Conservation (phyloP, 2,329 filamentous ascomycete genomes). For the Escovopsis sp. region DNA sequence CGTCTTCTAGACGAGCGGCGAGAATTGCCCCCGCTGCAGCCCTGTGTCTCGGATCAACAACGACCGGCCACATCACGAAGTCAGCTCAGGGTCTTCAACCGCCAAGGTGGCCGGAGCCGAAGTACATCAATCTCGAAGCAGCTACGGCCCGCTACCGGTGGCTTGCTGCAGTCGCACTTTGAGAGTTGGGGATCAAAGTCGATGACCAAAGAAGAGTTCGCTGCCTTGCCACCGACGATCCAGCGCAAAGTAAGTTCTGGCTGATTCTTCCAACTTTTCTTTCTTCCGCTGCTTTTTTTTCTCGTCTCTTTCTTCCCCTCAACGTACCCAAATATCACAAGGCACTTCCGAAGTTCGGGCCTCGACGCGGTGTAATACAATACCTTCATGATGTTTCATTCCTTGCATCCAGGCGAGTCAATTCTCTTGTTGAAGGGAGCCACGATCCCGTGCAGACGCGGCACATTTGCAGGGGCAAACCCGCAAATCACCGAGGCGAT, state of each 20-base stretch:
- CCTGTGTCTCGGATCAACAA: constrained; percentile 7
- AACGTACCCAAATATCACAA: no score
- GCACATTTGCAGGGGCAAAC: no score
- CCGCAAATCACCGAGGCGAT: neutral
- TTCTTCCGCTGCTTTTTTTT: constrained; percentile 4
- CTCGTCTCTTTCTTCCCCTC: neutral
- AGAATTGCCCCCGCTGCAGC: constrained; percentile 4
- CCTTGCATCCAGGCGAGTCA: constrained; percentile 1
- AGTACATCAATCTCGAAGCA: constrained; percentile 4
- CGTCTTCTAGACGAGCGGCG: constrained; percentile 9
- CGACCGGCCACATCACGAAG: constrained; percentile 17
- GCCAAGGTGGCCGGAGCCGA: constrained; percentile 2
- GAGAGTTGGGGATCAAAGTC: constrained; percentile 13
- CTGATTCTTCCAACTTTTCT: constrained; percentile 5
- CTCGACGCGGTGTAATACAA: no score
- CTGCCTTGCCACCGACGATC: constrained; percentile 38
- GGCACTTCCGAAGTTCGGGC: no score
- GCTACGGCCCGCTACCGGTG: constrained; percentile 13
- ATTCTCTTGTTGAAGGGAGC: no score
- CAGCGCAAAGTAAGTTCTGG: constrained; percentile 37
- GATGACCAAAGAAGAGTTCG: constrained; percentile 29
- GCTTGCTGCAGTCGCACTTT: constrained; percentile 4
- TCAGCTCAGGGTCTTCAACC: constrained; percentile 6
- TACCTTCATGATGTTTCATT: neutral
- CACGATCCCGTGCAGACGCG: no score